Evolutionary conservation across 371 early-diverging fungal species (phyloP).

Genomic region (Dentiscutata heterogama): DNA sequence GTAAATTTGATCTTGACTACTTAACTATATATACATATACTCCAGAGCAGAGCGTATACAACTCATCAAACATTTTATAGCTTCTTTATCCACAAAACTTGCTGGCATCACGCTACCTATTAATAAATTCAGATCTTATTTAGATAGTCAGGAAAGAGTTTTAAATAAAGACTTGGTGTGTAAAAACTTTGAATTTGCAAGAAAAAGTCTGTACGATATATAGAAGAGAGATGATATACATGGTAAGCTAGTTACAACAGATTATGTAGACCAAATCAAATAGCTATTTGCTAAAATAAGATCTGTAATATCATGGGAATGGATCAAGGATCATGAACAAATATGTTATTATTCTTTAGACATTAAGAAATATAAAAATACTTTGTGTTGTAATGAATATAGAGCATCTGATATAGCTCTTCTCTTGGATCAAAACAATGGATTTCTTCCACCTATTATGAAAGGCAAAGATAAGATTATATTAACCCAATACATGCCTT

Average conservation of each 20-base stretch:
- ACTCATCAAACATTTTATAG: neutral
- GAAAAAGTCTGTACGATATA: neutral
- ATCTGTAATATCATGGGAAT: neutral
- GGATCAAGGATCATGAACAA: neutral
- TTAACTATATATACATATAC: neutral
- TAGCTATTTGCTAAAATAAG: too few species aligned
- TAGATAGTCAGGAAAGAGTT: neutral
- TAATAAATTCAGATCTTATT: neutral
- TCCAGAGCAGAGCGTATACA: neutral
- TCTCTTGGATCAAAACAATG: neutral
- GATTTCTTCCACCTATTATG: neutral
- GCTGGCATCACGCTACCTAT: neutral
- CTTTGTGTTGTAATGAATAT: neutral
- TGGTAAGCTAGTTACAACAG: neutral
- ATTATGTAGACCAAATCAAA: neutral
- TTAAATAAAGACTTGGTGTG: neutral
- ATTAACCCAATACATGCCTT: neutral
- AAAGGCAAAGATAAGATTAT: neutral
- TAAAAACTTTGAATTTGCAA: neutral
- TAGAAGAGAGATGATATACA: neutral
- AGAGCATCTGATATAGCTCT: neutral
- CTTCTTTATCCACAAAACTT: neutral
- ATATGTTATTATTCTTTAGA: conserved; percentile 10
- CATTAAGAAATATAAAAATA: neutral
- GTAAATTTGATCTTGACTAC: too few species aligned